A percentile compares a stretch with the other conserved stretches of the same genome.
These are phyloP conservation scores for Coemansia sp. DNA, from an alignment of 192 early-diverging fungal species.

Conservation along the genomic window DNA sequence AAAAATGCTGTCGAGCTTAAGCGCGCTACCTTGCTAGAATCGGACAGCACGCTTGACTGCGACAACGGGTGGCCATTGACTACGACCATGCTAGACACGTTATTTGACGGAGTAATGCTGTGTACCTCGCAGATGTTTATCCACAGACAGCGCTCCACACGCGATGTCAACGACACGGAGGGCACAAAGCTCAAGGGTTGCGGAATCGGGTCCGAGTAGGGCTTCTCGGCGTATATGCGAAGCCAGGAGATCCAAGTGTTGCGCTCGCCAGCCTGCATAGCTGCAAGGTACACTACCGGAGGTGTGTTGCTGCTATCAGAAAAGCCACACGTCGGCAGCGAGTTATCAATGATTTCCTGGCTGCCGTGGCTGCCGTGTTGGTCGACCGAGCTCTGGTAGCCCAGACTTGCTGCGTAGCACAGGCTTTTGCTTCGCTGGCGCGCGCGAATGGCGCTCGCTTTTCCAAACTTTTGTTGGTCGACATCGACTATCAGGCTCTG, in stretches of 20 bases:
- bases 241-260: constrained; percentile 42
- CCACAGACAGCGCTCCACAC: constrained; percentile 45
- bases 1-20: constrained; percentile 17
- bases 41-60: constrained; percentile 12
- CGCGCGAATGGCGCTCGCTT: not conserved
- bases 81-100: constrained; percentile 14
- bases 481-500: not conserved
- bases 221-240: constrained; percentile 16
- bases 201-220: constrained; percentile 8
- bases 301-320: not conserved
- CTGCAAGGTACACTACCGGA: constrained; percentile 27
- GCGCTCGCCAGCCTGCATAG: constrained; percentile 29
- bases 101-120: constrained; percentile 5
- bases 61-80: constrained; percentile 34
- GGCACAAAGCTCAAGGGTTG: constrained; percentile 9
- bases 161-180: constrained; percentile 12
- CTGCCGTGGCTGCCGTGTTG: not conserved
- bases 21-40: not conserved
- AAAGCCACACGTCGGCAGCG: not conserved
- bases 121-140: constrained; percentile 32
- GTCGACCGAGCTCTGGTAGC: not conserved
- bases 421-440: constrained; percentile 9
- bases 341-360: not conserved
- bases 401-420: not conserved
- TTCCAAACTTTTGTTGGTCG: not conserved